Evolutionary conservation across 352 stramenopile species (phyloP).

Genomic region (Globisporangium alternatum): DNA sequence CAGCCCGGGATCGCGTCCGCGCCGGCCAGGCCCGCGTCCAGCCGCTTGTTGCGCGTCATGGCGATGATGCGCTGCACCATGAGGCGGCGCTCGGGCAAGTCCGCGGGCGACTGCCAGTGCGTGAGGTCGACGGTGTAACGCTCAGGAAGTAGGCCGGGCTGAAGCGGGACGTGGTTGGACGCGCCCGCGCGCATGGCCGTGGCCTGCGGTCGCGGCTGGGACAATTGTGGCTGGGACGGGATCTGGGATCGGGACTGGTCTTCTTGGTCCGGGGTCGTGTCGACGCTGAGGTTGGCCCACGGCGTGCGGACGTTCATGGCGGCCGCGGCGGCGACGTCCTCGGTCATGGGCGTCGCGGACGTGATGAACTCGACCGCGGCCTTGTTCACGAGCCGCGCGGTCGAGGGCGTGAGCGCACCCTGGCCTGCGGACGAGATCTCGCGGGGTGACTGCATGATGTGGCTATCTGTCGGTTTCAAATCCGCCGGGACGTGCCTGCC

Average conservation of each 20-base stretch:
- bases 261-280: conserved; percentile 30
- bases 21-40: conserved; percentile 20
- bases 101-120: conserved; percentile 81
- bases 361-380: conserved; percentile 25
- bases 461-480: conserved; percentile 1
- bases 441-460: conserved; percentile 34
- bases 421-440: conserved; percentile 74
- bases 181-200: conserved; percentile 52
- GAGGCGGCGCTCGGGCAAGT: conserved; percentile 71
- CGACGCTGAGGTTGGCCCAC: conserved; percentile 74
- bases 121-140: conserved; percentile 75
- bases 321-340: conserved; percentile 2
- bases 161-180: conserved; percentile 35
- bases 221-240: conserved; percentile 19
- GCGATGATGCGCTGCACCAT: conserved; percentile 89
- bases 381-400: conserved; percentile 53
- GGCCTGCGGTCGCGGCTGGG: conserved; percentile 11
- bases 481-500: neutral
- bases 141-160: conserved; percentile 61
- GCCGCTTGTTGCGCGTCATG: conserved; percentile 72
- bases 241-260: conserved; percentile 8
- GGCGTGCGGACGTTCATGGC: conserved; percentile 38
- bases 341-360: conserved; percentile 14
- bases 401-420: conserved; percentile 62
- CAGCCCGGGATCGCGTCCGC: conserved; percentile 22